phyloP scores from a whole-genome alignment of 805 yeast genomes.

The Yamadazyma ubonensis region DNA sequence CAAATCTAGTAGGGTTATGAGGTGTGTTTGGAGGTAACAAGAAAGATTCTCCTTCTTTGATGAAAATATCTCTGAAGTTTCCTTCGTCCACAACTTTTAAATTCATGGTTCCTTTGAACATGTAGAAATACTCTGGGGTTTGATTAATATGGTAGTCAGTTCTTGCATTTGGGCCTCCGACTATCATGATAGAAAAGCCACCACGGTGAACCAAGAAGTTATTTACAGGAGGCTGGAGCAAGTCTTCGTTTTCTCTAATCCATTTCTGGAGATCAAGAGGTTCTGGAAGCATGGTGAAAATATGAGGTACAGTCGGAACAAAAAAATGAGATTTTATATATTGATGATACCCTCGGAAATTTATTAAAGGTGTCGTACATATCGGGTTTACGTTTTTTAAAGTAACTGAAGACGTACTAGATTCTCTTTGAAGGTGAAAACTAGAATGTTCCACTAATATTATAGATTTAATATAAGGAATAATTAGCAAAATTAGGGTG shows the following conservation, averaged over 20 bases:
- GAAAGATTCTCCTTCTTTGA: conserved; percentile 86
- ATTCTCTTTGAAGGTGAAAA: no score
- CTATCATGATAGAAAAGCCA: conserved; percentile 92
- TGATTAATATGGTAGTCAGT: conserved; percentile 92
- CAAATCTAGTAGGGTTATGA: conserved; percentile 85
- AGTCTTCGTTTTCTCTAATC: conserved; percentile 72
- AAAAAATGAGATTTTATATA: no score
- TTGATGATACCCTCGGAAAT: no score
- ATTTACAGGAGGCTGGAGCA: conserved; percentile 88
- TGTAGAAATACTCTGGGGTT: conserved; percentile 92
- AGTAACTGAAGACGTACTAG: no score
- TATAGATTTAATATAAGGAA: no score
- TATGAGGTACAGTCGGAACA: neutral
- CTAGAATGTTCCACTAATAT: no score
- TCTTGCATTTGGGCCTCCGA: conserved; percentile 93
- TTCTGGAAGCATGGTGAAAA: conserved; percentile 45
- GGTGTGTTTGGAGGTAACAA: conserved; percentile 82
- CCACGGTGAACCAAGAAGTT: conserved; percentile 88
- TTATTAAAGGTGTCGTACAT: no score
- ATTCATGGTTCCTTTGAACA: conserved; percentile 82
- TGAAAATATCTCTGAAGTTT: conserved; percentile 68
- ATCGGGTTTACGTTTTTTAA: no score
- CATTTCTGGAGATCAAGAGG: conserved; percentile 81
- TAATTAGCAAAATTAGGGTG: no score
- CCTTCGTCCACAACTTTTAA: conserved; percentile 74